phyloP scores from a whole-genome alignment of 495 filamentous ascomycete genomes.

The Tuber aestivum region DNA sequence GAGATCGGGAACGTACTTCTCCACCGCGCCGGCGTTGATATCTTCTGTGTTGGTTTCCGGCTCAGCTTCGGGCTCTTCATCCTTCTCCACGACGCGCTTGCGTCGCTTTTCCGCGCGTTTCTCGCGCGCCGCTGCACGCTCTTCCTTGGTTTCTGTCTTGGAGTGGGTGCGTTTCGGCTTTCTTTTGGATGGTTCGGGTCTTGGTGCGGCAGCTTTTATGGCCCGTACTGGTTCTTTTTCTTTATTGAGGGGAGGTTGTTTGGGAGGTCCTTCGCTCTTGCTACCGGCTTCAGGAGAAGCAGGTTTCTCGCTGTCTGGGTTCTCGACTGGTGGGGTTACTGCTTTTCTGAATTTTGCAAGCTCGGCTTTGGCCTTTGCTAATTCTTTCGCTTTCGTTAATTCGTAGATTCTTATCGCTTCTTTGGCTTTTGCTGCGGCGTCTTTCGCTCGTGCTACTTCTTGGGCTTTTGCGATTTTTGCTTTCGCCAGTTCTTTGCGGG shows the following conservation, averaged over 20 bases:
- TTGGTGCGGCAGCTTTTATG: neutral
- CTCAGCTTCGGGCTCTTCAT: neutral
- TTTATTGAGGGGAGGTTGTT: constrained; percentile 6
- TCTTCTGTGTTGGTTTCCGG: neutral
- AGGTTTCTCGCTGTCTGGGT: constrained; percentile 11
- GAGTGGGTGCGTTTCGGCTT: neutral
- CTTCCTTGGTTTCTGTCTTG: constrained; percentile 1
- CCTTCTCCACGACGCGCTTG: neutral
- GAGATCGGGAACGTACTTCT: neutral
- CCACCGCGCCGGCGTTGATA: neutral
- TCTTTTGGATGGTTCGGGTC: neutral
- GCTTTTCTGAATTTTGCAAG: neutral
- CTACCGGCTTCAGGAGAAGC: constrained; percentile 7
- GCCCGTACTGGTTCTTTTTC: constrained; percentile 1
- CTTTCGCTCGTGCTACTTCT: constrained; percentile 11
- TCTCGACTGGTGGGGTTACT: neutral
- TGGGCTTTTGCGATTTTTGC: neutral
- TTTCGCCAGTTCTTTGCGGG: neutral
- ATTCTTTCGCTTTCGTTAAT: neutral
- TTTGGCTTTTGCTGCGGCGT: constrained; percentile 14
- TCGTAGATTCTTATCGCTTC: constrained; percentile 9
- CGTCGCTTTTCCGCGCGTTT: neutral
- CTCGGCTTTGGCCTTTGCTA: neutral
- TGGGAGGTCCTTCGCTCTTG: constrained; percentile 8
- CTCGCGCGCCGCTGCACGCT: neutral